Percentiles rank a stretch among this genome's conserved stretches.
Evolutionary conservation across 257 asterid genomes (phyloP).

Genomic region (Anisodus acutangulus): DNA sequence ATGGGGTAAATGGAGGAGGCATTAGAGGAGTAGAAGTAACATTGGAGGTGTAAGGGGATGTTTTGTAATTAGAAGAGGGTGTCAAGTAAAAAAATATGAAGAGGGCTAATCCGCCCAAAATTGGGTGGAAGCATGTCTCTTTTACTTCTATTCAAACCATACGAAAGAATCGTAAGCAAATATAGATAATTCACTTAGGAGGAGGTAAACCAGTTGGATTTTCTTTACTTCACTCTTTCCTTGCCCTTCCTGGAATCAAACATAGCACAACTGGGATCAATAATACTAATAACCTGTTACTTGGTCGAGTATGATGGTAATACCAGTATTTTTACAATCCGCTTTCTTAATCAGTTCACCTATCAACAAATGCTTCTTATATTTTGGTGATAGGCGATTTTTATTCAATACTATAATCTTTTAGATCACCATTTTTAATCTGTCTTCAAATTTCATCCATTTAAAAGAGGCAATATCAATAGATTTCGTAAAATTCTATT

Average conservation of each 20-base stretch:
- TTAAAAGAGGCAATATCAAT: background rate
- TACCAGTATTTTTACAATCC: background rate
- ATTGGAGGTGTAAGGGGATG: background rate
- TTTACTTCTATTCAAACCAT: background rate
- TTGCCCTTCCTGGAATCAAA: background rate
- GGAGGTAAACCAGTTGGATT: background rate
- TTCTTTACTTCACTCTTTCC: background rate
- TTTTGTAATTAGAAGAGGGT: background rate
- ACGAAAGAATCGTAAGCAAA: background rate
- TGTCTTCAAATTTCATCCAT: background rate
- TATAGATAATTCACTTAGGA: background rate
- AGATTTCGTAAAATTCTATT: background rate
- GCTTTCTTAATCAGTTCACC: background rate
- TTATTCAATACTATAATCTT: background rate
- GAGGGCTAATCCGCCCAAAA: background rate
- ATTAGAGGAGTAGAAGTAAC: background rate
- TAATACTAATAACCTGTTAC: background rate
- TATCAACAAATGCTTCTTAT: background rate
- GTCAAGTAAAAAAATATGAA: background rate
- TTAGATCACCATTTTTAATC: background rate
- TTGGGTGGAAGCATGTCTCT: background rate
- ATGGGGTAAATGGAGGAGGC: background rate
- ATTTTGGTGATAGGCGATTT: background rate
- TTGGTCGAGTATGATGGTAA: background rate
- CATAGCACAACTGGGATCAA: conserved; percentile 9